A percentile compares a stretch with the other conserved stretches of the same genome.
Evolutionary conservation across 768 basidiomycete species (phyloP).

Genomic region (Mycena haematopus): DNA sequence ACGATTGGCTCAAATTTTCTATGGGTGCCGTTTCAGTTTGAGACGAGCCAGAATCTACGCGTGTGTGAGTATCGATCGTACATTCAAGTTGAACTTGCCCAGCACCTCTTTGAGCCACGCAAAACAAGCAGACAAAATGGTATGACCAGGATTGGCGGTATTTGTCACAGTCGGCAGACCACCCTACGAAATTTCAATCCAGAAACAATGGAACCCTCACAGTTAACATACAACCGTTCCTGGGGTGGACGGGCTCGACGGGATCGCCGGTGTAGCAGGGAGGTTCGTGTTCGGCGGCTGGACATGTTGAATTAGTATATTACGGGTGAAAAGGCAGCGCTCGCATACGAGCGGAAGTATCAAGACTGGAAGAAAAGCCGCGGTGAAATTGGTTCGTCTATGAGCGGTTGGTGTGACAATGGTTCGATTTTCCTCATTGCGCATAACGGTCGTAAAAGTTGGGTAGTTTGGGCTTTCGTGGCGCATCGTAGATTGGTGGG

Average conservation of each 20-base stretch:
- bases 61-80: background rate
- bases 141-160: background rate
- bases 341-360: background rate
- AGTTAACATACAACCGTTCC: background rate
- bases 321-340: background rate
- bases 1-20: background rate
- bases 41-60: background rate
- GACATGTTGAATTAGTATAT: background rate
- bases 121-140: background rate
- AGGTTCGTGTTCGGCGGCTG: background rate
- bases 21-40: background rate
- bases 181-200: background rate
- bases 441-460: background rate
- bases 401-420: background rate
- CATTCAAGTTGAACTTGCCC: background rate
- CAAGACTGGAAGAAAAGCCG: background rate
- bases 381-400: background rate
- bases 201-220: background rate
- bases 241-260: background rate
- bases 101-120: background rate
- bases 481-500: background rate
- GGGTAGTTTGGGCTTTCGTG: conserved; percentile 5
- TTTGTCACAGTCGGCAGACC: background rate
- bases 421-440: background rate
- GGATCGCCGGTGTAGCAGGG: background rate